Evolutionary conservation across 2,329 filamentous ascomycete genomes (phyloP).

Genomic region (Colletotrichum shisoi): DNA sequence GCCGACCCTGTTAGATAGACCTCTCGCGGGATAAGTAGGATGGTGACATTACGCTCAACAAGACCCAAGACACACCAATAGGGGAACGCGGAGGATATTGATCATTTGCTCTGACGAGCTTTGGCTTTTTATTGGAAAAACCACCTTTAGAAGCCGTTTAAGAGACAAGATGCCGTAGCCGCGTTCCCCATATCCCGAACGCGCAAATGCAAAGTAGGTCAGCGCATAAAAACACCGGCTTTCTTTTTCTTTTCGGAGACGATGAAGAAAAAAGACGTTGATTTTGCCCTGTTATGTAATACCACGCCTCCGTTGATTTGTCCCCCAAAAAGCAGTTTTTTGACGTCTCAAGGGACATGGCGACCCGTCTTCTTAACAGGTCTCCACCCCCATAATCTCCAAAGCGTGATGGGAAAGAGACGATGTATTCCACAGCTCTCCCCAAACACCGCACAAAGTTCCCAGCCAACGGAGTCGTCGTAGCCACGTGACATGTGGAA

Average conservation of each 20-base stretch:
- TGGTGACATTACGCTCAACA: constrained; percentile 11
- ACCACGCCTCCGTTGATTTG: constrained; percentile 40
- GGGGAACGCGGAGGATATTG: constrained; percentile 32
- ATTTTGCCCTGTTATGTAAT: constrained; percentile 40
- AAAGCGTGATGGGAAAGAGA: constrained; percentile 24
- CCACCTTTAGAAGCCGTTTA: constrained; percentile 39
- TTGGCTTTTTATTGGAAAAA: constrained; percentile 54
- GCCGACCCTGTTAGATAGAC: neutral
- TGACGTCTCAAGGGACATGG: constrained; percentile 28
- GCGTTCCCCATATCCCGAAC: constrained; percentile 57
- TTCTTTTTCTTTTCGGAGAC: constrained; percentile 24
- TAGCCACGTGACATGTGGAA: constrained; percentile 37
- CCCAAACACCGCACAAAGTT: constrained; percentile 34
- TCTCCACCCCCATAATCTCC: constrained; percentile 15
- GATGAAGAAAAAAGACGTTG: constrained; percentile 37
- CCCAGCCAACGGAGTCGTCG: constrained; percentile 21
- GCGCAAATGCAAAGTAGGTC: constrained; percentile 53
- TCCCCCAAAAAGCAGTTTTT: constrained; percentile 40
- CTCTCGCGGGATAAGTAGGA: neutral
- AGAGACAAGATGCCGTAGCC: constrained; percentile 49
- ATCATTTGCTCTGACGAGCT: constrained; percentile 53
- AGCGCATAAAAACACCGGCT: constrained; percentile 26
- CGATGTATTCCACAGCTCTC: constrained; percentile 46
- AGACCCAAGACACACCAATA: constrained; percentile 31
- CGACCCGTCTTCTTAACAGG: constrained; percentile 22